phyloP scores from a whole-genome alignment of 1,284 basidiomycete genomes.

The Sporisorium exsertum region DNA sequence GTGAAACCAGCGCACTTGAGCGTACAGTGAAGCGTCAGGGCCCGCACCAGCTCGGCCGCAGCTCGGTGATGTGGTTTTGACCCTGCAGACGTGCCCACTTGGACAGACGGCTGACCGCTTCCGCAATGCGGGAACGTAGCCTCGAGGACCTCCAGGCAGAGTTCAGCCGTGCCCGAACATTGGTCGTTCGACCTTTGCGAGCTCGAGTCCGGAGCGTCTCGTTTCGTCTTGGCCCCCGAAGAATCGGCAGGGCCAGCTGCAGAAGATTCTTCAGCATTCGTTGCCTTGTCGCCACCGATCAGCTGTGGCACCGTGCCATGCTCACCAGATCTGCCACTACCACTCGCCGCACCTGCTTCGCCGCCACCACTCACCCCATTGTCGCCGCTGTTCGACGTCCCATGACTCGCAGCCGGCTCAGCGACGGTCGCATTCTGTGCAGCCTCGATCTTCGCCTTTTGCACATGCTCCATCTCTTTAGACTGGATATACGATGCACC shows the following conservation, averaged over 20 bases:
- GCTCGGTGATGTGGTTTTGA: background rate
- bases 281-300: background rate
- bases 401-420: background rate
- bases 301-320: background rate
- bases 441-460: background rate
- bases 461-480: background rate
- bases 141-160: background rate
- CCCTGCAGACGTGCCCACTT: background rate
- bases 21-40: constrained; percentile 14
- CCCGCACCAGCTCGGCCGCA: constrained; percentile 3
- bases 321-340: background rate
- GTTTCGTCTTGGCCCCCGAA: background rate
- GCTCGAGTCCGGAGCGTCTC: background rate
- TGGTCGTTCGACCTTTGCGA: background rate
- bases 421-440: background rate
- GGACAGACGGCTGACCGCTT: background rate
- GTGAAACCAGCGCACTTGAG: constrained; percentile 19
- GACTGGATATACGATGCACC: background rate
- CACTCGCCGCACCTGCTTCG: background rate
- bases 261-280: background rate
- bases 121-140: background rate
- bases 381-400: too few species aligned
- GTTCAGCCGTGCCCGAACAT: background rate
- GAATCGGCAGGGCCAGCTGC: background rate
- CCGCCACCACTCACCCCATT: too few species aligned